These are phyloP conservation scores for Mycena citricolor DNA, from an alignment of 1,284 basidiomycete species.

Conservation along the genomic window DNA sequence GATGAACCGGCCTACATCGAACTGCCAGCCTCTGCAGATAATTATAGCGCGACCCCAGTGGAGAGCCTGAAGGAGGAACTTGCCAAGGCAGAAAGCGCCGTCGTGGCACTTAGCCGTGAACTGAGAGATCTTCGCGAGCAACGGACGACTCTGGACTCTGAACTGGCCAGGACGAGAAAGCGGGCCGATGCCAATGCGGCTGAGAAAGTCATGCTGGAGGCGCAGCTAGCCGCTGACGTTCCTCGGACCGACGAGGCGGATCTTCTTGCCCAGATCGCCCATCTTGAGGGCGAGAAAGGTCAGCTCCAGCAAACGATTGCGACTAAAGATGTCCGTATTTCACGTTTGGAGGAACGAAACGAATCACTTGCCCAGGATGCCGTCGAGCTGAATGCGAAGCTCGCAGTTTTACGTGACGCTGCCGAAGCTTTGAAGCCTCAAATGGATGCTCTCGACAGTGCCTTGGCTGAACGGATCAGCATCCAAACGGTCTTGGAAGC, in stretches of 20 bases:
- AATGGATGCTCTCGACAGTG: constrained; percentile 15
- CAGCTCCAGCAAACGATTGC: no score
- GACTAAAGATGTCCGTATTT: no score
- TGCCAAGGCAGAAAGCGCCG: not conserved
- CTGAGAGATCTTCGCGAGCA: not conserved
- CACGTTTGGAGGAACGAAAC: no score
- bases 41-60: constrained; percentile 12
- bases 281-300: no score
- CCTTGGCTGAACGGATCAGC: constrained; percentile 10
- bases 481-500: constrained; percentile 4
- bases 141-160: not conserved
- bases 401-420: constrained; percentile 2
- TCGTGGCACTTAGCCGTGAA: not conserved
- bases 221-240: no score
- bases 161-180: no score
- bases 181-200: constrained; percentile 17
- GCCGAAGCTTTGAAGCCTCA: constrained; percentile 15
- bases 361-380: no score
- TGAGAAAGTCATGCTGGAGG: constrained; percentile 2
- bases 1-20: constrained; percentile 3
- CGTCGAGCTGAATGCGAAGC: no score
- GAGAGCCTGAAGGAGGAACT: constrained; percentile 8
- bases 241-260: no score
- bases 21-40: not conserved
- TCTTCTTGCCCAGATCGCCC: no score